Evolutionary conservation across 2,329 filamentous ascomycete species (phyloP), one percentile per base, ranked within the genome.

Genomic region (Pseudogymnoascus sp.): DNA sequence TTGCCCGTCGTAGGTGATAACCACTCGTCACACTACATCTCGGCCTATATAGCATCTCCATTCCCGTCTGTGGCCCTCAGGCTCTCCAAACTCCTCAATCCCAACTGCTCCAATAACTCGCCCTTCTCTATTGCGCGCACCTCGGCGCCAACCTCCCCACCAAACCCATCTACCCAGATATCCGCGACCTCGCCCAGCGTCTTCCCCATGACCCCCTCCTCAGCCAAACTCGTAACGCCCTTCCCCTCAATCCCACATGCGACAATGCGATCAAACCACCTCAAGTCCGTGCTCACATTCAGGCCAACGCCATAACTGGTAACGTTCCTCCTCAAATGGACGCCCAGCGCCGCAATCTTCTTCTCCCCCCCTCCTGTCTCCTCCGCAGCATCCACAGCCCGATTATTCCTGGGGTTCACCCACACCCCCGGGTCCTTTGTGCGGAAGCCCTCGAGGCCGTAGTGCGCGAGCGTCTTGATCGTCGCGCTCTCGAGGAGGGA

Each of bases 301-400:
- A 97, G 73, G 2, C 90, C 92, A 35, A 96, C 81, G 6, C 94
- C 94, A 73, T 95, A 89, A 65, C 88, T 90, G 23, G 87, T 92
- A 38, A 97, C 82, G 74, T 95, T 87, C 52, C 93, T 80, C 12
- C 92, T 80, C 66, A 97, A 82, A 76, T 97, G 92, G n/a, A 99
- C 91, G 0, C 94, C 94, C 43, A 97, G 78, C 0, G 92, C 92
- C 0, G 91, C 91, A 68, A 99, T 92, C 78, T 97, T 99, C 69
- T 81, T 79, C 63, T 80, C 76, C 0, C 72, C 70, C 16, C 31
- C 7, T 31, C 5, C 16, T 19, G 19, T 19, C 19, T 19, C 19
- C 19, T 19, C 19, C 19, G 19, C 19, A 19, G 19, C 19, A 19
- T 2, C 19, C 19, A 19, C 19, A 19, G 67, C 67, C n/a, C n/a